These are phyloP conservation scores for Tolypocladium ovalisporum DNA, from an alignment of 2,329 filamentous ascomycete species.

Conservation along the genomic window DNA sequence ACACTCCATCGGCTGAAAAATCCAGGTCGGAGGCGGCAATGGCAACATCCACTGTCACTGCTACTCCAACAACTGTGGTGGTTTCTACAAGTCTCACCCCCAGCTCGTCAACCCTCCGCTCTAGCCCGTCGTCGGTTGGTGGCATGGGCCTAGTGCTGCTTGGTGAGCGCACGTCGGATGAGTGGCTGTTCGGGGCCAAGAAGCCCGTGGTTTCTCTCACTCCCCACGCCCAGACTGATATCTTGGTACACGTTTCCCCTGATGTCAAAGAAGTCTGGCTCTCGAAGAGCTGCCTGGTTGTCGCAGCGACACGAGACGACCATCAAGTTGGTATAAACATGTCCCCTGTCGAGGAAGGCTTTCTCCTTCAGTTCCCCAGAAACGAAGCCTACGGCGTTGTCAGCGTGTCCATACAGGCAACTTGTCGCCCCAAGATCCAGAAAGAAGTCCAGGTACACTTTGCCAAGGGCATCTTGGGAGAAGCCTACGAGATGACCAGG, in stretches of 20 bases:
- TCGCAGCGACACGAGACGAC: slow-evolving; percentile 41
- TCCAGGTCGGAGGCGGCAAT: not conserved
- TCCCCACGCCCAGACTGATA: slow-evolving; percentile 31
- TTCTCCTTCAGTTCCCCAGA: slow-evolving; percentile 39
- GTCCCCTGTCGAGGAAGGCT: slow-evolving; percentile 35
- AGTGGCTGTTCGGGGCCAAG: slow-evolving; percentile 23
- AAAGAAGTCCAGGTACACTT: slow-evolving; percentile 52
- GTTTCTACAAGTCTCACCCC: slow-evolving; percentile 6
- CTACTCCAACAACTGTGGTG: slow-evolving; percentile 7
- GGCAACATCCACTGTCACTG: slow-evolving; percentile 10
- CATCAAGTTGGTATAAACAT: slow-evolving; percentile 36
- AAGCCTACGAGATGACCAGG: slow-evolving; percentile 32
- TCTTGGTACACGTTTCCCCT: slow-evolving; percentile 42
- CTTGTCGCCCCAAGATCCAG: slow-evolving; percentile 47
- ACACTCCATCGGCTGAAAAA: slow-evolving; percentile 11
- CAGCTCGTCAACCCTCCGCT: slow-evolving; percentile 3
- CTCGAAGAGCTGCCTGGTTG: slow-evolving; percentile 42
- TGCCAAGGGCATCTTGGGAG: slow-evolving; percentile 34
- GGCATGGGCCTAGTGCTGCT: slow-evolving; percentile 18
- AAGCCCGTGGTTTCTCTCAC: slow-evolving; percentile 19
- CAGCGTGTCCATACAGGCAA: slow-evolving; percentile 47
- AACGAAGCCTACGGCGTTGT: slow-evolving; percentile 47
- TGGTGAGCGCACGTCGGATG: slow-evolving; percentile 15
- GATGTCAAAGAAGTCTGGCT: slow-evolving; percentile 42
- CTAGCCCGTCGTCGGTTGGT: slow-evolving; percentile 6